phyloP scores from a whole-genome alignment of 257 asterid species.

The Penstemon barbatus region DNA sequence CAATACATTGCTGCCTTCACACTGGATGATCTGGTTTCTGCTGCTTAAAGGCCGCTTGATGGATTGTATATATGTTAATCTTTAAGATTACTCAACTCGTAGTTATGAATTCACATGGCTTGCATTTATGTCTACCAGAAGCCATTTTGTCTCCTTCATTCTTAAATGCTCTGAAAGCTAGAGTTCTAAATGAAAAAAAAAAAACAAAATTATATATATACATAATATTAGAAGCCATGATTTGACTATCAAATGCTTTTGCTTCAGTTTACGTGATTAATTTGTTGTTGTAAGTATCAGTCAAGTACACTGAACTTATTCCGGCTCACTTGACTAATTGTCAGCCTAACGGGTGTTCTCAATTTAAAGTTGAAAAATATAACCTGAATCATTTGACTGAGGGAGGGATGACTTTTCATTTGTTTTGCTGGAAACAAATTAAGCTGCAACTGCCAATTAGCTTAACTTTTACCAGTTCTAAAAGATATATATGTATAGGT shows the following conservation, averaged over 20 bases:
- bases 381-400: no score
- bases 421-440: not conserved
- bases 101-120: slow-evolving; percentile 21
- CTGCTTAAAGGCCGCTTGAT: slow-evolving; percentile 2
- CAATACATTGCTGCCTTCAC: slow-evolving; percentile 14
- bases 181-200: no score
- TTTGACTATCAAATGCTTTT: not conserved
- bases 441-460: not conserved
- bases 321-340: not conserved
- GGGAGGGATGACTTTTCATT: not conserved
- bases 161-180: no score
- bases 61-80: not conserved
- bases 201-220: no score
- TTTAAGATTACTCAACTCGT: slow-evolving; percentile 20
- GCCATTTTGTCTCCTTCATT: no score
- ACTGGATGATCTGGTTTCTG: slow-evolving; percentile 23
- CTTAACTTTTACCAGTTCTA: no score
- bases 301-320: not conserved
- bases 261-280: not conserved
- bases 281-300: not conserved
- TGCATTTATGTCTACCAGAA: not conserved
- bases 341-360: not conserved
- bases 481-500: not conserved
- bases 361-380: no score
- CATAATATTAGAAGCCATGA: not conserved